Evolutionary conservation across 164 flowering plant genomes (phyloP), one percentile per base, ranked within the genome.

Genomic region (Liriodendron chinense): DNA sequence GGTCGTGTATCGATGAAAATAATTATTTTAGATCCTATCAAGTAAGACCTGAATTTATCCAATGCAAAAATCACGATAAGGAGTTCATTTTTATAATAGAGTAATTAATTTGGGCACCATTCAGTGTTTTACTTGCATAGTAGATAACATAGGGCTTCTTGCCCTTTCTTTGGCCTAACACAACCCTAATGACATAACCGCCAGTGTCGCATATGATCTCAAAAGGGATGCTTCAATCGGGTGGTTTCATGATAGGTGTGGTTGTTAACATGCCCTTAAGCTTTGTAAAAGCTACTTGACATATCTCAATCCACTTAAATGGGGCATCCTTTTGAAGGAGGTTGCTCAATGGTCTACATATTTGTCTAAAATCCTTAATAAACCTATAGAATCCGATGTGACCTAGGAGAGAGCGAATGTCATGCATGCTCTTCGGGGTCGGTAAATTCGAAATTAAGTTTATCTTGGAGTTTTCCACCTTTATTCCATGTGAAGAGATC

Each of bases 131-230:
- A 21, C 65, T 72, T n/a, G 48, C 74, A 49, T 72, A 72, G 13
- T 72, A 72, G 16, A 72, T 72, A 0, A 63, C 48, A 72, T 26
- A 56, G 1, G 53, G 53, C 3, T 3, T 16, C 26, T 2, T 13
- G 2, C 26, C 68, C 23, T 8, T 62, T 10, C 68, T 9, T 25
- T 72, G 74, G 16, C 74, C n/a, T 9, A 72, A 0, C 9, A 72
- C 65, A 0, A 7, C 47, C 9, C 74, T 47, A 56, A 72, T 47
- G 3, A 65, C 18, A 57, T 20, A 72, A 13, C 78, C 69, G 23
- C 61, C 47, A 0, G 78, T 74, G 72, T 81, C 76, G 47, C 76
- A 78, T 73, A 80, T 74, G 6, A 77, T 7, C 50, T 81, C 67
- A 56, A 77, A 71, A 1, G 68, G 72, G 1, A 65, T 14, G 22